Base-by-base conservation (phyloP, 305 asterid genomes). In the Fraxinus floribunda region DNA sequence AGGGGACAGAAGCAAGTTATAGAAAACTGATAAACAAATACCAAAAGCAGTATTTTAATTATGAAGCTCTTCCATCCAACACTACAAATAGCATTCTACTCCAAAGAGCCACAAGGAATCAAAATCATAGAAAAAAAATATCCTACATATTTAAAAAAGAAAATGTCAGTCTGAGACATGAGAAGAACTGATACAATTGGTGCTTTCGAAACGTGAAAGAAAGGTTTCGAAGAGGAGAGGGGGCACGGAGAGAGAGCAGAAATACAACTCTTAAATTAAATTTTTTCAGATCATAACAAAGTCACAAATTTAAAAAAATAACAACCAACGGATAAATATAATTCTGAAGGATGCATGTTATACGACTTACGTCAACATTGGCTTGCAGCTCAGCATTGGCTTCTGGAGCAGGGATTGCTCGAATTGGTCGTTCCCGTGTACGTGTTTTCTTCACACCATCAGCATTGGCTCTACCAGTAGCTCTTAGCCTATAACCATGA, bases 361-460 rank as follows among this genome's bases (percentile, higher is more conserved):
- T 22, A 68, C 5, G 73, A 79, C 93, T 30, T 91, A 93, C 98
- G 84, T 95, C 98, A 78, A 95, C 89, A 87, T 92, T 95, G 81
- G 88, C 77, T 88, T 92, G 98, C 84, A 95, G 89, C 90, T 95
- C 98, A 29, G 98, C 98, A 73, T 93, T 95, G 90, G 98, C 98
- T 85, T 92, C 97, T 32, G 95, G 98, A 78, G 95, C 98, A 82
- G 97, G 93, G 20, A 89, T 84, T 60, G 90, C 95, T 82, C 93
- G 90, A 60, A 84, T 84, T 22, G 84, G 87, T 76, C 95, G 88
- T 39, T 93, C 96, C 36, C 98, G 96, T 77, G 89, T 32, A 60
- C 96, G 90, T 24, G 88, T 75, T 90, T 89, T 95, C 90, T 86
- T 92, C 7, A 81, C 87, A 73, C 86, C 89, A n/a, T 88, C 95